phyloP scores from a whole-genome alignment of 257 asterid genomes.

The Verbena officinalis region DNA sequence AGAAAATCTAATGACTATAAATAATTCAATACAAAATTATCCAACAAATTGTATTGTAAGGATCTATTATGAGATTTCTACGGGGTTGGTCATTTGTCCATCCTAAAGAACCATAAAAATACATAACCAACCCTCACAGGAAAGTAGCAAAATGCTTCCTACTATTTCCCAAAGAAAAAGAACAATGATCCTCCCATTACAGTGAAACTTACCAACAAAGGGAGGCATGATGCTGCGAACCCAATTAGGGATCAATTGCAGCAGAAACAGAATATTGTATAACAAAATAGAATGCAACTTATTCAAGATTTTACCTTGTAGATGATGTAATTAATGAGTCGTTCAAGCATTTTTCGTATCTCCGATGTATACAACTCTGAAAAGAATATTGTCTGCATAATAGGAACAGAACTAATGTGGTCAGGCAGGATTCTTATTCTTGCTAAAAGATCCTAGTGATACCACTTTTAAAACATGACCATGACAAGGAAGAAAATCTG shows the following conservation, averaged over 20 bases:
- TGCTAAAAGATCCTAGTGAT: neutral
- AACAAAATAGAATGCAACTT: neutral
- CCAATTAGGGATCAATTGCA: constrained; percentile 7
- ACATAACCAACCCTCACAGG: constrained; percentile 10
- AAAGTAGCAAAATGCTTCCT: neutral
- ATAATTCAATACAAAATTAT: neutral
- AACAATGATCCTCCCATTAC: constrained; percentile 4
- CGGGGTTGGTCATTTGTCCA: neutral
- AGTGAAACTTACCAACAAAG: constrained; percentile 11
- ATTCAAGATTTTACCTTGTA: constrained; percentile 67
- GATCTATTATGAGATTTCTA: constrained; percentile 3
- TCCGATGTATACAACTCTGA: constrained; percentile 85
- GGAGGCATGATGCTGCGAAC: constrained; percentile 13
- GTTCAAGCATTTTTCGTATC: constrained; percentile 77
- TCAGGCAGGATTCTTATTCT: constrained; percentile 18
- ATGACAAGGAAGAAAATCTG: neutral
- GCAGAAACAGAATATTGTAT: constrained; percentile 19
- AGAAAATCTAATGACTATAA: neutral
- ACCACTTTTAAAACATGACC: constrained; percentile 2
- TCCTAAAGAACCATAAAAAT: constrained; percentile 5
- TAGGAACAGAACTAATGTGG: constrained; percentile 24
- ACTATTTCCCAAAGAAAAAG: constrained; percentile 8
- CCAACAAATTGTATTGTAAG: constrained; percentile 2
- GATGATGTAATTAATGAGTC: constrained; percentile 79
- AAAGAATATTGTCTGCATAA: constrained; percentile 82